Evolutionary conservation across 108 stramenopile genomes (phyloP).

Genomic region (Cyclotella kingstonii): DNA sequence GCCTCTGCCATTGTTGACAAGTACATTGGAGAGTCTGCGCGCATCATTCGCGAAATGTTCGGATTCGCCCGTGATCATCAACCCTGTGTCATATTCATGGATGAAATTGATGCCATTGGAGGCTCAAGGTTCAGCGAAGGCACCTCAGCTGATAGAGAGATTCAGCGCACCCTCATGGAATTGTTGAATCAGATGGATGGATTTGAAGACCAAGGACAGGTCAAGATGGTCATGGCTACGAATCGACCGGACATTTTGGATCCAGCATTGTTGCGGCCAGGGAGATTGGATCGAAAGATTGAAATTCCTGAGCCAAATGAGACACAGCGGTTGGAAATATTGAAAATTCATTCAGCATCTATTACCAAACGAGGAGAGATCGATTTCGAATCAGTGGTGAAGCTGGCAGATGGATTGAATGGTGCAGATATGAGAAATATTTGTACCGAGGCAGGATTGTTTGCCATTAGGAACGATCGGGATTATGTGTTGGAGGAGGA

Average conservation of each 20-base stretch:
- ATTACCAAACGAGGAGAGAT: constrained; percentile 97
- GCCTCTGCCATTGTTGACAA: constrained; percentile 99
- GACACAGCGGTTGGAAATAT: constrained; percentile 93
- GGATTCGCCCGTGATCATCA: constrained; percentile 95
- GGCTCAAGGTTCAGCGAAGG: constrained; percentile 96
- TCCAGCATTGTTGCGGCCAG: constrained; percentile 97
- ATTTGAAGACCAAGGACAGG: constrained; percentile 93
- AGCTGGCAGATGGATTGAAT: constrained; percentile 97
- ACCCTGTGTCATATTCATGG: constrained; percentile 99
- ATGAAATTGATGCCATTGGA: constrained; percentile 99
- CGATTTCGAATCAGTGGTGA: constrained; percentile 96
- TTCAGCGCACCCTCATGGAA: constrained; percentile 99
- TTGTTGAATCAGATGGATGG: constrained; percentile 99
- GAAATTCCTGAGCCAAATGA: constrained; percentile 99
- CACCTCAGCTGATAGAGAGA: constrained; percentile 95
- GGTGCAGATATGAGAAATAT: constrained; percentile 99
- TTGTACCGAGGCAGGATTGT: constrained; percentile 97
- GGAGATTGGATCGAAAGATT: constrained; percentile 98
- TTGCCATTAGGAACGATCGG: constrained; percentile 96
- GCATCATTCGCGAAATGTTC: constrained; percentile 99
- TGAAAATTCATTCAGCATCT: constrained; percentile 92
- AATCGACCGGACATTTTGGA: constrained; percentile 99
- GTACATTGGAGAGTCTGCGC: constrained; percentile 98
- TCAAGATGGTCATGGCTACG: constrained; percentile 99
- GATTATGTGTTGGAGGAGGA: constrained; percentile 98